A percentile compares a stretch with the other conserved stretches of the same genome.
Evolutionary conservation across 176 grass and related monocot genomes (phyloP).

Genomic region (Carex littledalei): DNA sequence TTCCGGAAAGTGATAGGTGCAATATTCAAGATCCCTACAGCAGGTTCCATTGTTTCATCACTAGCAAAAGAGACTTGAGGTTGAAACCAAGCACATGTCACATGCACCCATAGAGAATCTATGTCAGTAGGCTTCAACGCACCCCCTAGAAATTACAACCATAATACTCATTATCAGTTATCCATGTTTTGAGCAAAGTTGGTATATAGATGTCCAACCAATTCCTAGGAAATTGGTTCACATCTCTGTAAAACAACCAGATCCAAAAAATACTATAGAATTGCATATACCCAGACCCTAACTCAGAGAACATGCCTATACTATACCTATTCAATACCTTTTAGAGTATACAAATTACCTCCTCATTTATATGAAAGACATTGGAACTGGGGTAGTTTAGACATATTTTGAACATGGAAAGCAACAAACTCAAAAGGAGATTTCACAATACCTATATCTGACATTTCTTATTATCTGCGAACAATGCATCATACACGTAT

Average conservation of each 20-base stretch:
- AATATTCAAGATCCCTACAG: slow-evolving; percentile 85
- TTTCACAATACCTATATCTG: background rate
- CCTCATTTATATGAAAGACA: background rate
- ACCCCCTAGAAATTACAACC: slow-evolving; percentile 48
- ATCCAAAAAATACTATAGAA: slow-evolving; percentile 14
- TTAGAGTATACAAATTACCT: background rate
- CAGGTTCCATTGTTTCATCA: slow-evolving; percentile 97
- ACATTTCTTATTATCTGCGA: background rate
- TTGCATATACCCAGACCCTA: slow-evolving; percentile 14
- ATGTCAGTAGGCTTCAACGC: slow-evolving; percentile 90
- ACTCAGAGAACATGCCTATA: background rate
- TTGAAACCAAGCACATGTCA: slow-evolving; percentile 98
- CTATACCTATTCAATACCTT: background rate
- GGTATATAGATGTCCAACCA: background rate
- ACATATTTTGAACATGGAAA: background rate
- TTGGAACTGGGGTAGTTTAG: background rate
- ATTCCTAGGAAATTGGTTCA: slow-evolving; percentile 17
- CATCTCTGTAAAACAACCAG: slow-evolving; percentile 8
- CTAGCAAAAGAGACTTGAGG: slow-evolving; percentile 91
- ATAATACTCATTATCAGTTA: slow-evolving; percentile 13
- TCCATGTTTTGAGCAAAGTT: background rate
- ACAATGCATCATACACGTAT: background rate
- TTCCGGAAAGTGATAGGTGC: slow-evolving; percentile 78
- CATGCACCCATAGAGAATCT: slow-evolving; percentile 87
- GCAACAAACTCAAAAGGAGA: background rate